Evolutionary conservation across 371 early-diverging fungal genomes (phyloP).

Genomic region (Blastocladiella emersonii): DNA sequence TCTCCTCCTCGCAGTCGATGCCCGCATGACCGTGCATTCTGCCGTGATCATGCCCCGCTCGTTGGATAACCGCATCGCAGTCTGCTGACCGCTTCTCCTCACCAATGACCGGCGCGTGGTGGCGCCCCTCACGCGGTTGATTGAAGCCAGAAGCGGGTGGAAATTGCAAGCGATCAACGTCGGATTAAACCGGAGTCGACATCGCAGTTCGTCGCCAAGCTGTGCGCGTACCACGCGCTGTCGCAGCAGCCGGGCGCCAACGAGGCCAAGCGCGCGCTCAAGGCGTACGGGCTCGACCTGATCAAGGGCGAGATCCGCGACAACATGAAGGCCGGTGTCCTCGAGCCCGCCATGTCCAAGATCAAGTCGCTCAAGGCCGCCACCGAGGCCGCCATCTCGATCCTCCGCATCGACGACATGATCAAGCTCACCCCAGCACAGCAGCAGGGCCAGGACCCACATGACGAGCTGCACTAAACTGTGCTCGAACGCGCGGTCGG

Average conservation of each 20-base stretch:
- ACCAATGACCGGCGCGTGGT: no score
- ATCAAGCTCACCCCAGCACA: constrained; percentile 52
- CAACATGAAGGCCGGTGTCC: constrained; percentile 91
- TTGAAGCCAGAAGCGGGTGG: no score
- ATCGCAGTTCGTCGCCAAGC: constrained; percentile 90
- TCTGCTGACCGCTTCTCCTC: no score
- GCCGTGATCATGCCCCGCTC: no score
- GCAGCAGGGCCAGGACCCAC: constrained; percentile 23
- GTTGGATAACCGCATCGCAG: no score
- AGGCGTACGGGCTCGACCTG: constrained; percentile 86
- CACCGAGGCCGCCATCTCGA: constrained; percentile 98
- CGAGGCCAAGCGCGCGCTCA: constrained; percentile 58
- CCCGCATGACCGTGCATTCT: no score
- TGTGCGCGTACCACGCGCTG: constrained; percentile 88
- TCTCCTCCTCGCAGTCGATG: no score
- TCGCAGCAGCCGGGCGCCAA: constrained; percentile 45
- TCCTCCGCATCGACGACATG: constrained; percentile 98
- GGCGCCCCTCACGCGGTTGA: no score
- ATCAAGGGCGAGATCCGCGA: constrained; percentile 88
- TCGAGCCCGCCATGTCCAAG: constrained; percentile 99
- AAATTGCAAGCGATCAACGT: no score
- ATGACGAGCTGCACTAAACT: constrained; percentile 15
- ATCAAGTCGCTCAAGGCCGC: constrained; percentile 97
- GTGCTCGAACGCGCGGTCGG: no score
- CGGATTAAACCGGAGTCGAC: no score